phyloP scores from a whole-genome alignment of 306 rosid genomes.

The Dalbergia cultrata region DNA sequence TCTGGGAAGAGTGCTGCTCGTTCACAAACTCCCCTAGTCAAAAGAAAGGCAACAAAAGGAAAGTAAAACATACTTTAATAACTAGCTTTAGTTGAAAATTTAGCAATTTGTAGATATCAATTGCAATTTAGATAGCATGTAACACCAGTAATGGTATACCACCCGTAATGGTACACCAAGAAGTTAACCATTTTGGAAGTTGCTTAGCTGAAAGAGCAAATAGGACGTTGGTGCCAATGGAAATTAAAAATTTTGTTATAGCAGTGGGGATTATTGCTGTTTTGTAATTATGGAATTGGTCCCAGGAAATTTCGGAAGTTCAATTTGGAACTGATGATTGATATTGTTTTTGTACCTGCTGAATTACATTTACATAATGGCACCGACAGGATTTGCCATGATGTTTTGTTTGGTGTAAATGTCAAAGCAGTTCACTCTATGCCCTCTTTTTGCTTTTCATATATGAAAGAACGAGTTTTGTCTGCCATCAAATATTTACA shows the following conservation, averaged over 20 bases:
- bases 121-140: conserved; percentile 8
- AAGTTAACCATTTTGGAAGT: conserved; percentile 10
- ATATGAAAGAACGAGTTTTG: background rate
- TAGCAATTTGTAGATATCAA: conserved; percentile 29
- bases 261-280: conserved; percentile 25
- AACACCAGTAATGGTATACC: background rate
- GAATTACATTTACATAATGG: conserved; percentile 18
- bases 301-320: conserved; percentile 7
- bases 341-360: conserved; percentile 25
- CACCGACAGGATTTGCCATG: background rate
- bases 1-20: conserved; percentile 46
- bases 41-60: conserved; percentile 51
- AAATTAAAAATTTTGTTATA: conserved; percentile 13
- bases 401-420: background rate
- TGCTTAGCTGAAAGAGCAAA: conserved; percentile 2
- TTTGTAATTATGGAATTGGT: conserved; percentile 35
- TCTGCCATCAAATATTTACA: background rate
- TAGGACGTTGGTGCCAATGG: conserved; percentile 30
- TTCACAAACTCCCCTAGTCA: conserved; percentile 46
- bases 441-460: background rate
- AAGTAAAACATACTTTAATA: conserved; percentile 38
- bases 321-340: conserved; percentile 21
- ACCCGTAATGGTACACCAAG: background rate
- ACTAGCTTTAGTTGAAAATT: conserved; percentile 37
- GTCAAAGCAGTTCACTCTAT: background rate